Base-by-base conservation (phyloP, 345 rosid genomes). In the Eucalyptus pauciflora region DNA sequence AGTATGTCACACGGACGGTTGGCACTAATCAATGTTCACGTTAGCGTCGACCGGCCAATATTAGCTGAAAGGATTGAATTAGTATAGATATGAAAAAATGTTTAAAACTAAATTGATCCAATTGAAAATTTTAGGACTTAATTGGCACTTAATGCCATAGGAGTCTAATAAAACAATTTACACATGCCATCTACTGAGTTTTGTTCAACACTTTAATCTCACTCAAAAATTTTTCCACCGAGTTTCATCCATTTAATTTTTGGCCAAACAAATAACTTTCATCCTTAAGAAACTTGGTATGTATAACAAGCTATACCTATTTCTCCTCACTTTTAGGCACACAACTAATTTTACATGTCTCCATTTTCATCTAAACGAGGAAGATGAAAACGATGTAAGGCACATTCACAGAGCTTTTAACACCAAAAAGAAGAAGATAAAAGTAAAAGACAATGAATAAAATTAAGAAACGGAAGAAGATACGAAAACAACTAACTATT, bases 31-130 rank as follows among this genome's bases (percentile, higher is more conserved):
- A 1, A 20, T 51, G 8, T 51, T 16, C 1, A 51, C 20, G 0
- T 51, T 51, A 51, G 54, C 2, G 7, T 2, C 3, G 0, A 16
- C 1, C 0, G 4, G 20, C 54, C 54, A 51, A 18, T 52, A 52
- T 52, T 52, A 52, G 56, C 4, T 3, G 4, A 1, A 52, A 52
- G 24, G 56, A 52, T 1, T 52, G 10, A 52, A 52, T 52, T 52
- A 52, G 1, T 18, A 52, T 0, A 52, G 1, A 7, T 3, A 52
- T 52, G 56, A 52, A 52, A 51, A 52, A 52, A 7, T 41, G 9
- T 17, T 52, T 52, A 52, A 52, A 52, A 52, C 2, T 52, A 52
- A 52, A 52, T 52, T 7, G 56, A 52, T 52, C 6, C 1, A 17
- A 52, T 52, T 52, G 56, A 52, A 52, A 52, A 0, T 4, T 52